A percentile compares a stretch with the other conserved stretches of the same genome.
Conservation (phyloP, 352 stramenopile species). For the Phytopythium chamaehyphon region DNA sequence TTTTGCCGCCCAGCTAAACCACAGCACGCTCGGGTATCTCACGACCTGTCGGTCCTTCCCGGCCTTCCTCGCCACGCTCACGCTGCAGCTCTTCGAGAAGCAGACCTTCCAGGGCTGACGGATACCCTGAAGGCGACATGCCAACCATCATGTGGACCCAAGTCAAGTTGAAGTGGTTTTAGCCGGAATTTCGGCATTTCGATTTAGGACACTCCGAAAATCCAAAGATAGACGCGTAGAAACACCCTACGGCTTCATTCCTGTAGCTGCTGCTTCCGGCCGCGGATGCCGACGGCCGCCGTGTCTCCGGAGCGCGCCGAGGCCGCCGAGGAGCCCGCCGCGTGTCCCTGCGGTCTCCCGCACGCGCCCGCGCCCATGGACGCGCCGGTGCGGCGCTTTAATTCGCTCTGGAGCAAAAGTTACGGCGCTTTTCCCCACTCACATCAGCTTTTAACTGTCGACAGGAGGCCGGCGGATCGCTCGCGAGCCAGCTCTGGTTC, state of each 20-base stretch:
- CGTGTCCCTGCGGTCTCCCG: background rate
- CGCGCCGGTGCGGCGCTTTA: background rate
- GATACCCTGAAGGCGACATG: background rate
- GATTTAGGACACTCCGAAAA: too few relatives aligned
- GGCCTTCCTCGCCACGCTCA: constrained; percentile 86
- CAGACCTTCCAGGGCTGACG: constrained; percentile 76
- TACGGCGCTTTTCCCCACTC: background rate
- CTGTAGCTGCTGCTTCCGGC: too few relatives aligned
- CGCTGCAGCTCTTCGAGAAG: constrained; percentile 87
- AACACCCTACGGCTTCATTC: too few relatives aligned
- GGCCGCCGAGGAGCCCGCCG: background rate
- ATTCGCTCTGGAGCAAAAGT: background rate
- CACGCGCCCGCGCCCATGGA: background rate
- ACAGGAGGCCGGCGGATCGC: constrained; percentile 13
- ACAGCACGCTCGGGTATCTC: constrained; percentile 62
- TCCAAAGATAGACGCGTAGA: background rate
- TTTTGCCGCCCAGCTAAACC: constrained; percentile 57
- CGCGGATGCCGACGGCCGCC: constrained; percentile 6
- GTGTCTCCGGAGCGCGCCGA: constrained; percentile 5
- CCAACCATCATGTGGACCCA: background rate
- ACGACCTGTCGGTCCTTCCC: constrained; percentile 85
- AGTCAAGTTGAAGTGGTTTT: background rate
- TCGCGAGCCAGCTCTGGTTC: constrained; percentile 70
- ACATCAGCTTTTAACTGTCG: background rate
- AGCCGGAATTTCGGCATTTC: background rate